These are phyloP conservation scores for Pseudocercospora crystallina DNA, from an alignment of 2,329 filamentous ascomycete genomes.

Conservation along the genomic window DNA sequence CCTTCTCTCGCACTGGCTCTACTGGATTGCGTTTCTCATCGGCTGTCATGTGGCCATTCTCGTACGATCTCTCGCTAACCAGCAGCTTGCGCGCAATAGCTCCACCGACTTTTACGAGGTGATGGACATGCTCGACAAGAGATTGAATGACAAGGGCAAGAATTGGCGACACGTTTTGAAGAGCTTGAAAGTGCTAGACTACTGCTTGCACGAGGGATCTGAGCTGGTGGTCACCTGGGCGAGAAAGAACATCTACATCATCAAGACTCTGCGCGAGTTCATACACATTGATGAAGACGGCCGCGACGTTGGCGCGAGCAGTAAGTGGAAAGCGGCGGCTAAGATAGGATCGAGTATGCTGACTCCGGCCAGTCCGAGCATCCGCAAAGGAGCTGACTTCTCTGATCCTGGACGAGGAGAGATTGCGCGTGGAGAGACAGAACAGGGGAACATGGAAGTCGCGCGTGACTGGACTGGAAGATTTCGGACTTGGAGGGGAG, in stretches of 20 bases:
- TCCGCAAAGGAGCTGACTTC: constrained; percentile 94
- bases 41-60: not conserved
- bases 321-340: constrained; percentile 53
- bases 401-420: constrained; percentile 88
- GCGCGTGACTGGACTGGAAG: constrained; percentile 84
- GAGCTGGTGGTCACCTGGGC: constrained; percentile 97
- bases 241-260: constrained; percentile 96
- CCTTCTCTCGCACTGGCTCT: not conserved
- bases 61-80: constrained; percentile 1
- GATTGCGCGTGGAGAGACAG: constrained; percentile 81
- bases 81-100: constrained; percentile 47
- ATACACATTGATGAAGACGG: constrained; percentile 95
- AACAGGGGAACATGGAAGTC: constrained; percentile 97
- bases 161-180: constrained; percentile 99
- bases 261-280: constrained; percentile 97
- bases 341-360: constrained; percentile 17
- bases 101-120: constrained; percentile 98
- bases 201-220: constrained; percentile 95
- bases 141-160: constrained; percentile 98
- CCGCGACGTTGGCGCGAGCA: constrained; percentile 92
- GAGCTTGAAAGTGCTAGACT: constrained; percentile 95
- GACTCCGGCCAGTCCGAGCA: constrained; percentile 71
- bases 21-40: not conserved
- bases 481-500: constrained; percentile 40
- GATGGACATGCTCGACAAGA: constrained; percentile 99